Base-by-base conservation (phyloP, 495 filamentous ascomycete genomes). In the Annulohypoxylon stygium region DNA sequence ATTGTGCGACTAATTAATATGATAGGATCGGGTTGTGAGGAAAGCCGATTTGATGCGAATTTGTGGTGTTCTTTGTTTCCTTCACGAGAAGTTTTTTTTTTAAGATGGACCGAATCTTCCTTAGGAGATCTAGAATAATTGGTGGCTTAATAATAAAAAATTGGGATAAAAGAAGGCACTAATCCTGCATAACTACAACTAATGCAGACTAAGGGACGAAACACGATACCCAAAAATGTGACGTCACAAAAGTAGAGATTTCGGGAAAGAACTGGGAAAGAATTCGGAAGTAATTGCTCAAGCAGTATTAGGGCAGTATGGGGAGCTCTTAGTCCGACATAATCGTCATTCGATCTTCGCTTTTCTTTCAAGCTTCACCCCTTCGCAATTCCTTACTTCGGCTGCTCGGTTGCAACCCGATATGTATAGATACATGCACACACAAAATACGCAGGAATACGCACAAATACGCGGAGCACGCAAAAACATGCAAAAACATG, bases 231-330 rank as follows among this genome's bases (percentile, higher is more conserved):
- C 18, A 16, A 43, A 50, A 23, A 8, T 10, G 11, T 70, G 68
- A 70, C 68, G 68, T 70, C 68, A 70, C 12, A 34, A 57, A 43
- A 61, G 51, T 50, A 43, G 39, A 36, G 39, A 68, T 30, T 39
- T 54, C 58, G 33, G 18, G 50, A 62, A 58, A 58, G n/a, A 37
- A n/a, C 14, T 20, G 37, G 25, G 8, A 62, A 58, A 58, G n/a
- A 37, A 33, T 14, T 14, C 51, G 25, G 8, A 16, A 67, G 33
- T 20, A 39, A 58, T 8, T 37, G 33, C 33, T 53, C 3, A 26
- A 53, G 48, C 34, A 20, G 54, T 34, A 3, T 34, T 58, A 58
- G 34, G 57, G 30, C 30, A 30, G 30, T 30, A 30, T 30, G 30
- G 5, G 30, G 12, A 50, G 16, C 25, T 58, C 59, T 34, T 70